phyloP scores from a whole-genome alignment of 2,329 filamentous ascomycete species.

The Acephala macrosclerotiorum region DNA sequence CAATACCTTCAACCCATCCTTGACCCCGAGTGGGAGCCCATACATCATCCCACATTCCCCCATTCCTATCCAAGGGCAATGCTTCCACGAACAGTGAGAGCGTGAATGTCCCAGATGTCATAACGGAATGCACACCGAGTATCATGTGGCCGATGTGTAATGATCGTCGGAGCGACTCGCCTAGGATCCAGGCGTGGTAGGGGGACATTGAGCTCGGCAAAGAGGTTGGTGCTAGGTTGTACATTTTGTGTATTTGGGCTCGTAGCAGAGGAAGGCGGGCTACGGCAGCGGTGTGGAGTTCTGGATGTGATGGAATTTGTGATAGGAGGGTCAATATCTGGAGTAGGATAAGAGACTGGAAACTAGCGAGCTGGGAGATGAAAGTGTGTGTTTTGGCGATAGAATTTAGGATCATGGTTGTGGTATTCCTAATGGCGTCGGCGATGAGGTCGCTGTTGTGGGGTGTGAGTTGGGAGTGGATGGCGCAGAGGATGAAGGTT shows the following conservation, averaged over 20 bases:
- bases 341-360: conserved; percentile 7
- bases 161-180: background rate
- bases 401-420: background rate
- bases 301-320: background rate
- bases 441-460: background rate
- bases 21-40: conserved; percentile 5
- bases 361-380: background rate
- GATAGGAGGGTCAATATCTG: conserved; percentile 5
- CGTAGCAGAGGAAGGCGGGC: background rate
- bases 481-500: background rate
- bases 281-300: background rate
- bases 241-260: background rate
- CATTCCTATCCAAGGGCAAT: conserved; percentile 12
- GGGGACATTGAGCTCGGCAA: background rate
- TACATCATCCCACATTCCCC: background rate
- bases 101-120: background rate
- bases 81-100: conserved; percentile 15
- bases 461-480: background rate
- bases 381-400: background rate
- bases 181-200: conserved; percentile 4
- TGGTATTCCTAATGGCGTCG: background rate
- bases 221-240: background rate
- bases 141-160: conserved; percentile 4
- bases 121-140: background rate
- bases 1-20: background rate